Evolutionary conservation across 805 yeast species (phyloP), one percentile per base, ranked within the genome.

Genomic region (Saccharomyces jurei): DNA sequence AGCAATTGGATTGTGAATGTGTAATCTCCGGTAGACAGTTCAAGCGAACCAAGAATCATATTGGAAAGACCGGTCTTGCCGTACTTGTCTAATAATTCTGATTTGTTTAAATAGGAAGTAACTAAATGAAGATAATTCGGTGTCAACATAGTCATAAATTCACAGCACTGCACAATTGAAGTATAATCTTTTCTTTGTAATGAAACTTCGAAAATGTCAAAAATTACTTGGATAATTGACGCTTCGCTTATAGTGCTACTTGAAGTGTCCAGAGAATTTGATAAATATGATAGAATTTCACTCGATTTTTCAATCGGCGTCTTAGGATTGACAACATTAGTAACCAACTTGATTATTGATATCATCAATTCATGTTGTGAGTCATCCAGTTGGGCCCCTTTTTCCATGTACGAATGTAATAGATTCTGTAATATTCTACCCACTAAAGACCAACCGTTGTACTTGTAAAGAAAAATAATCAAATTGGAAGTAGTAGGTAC

Each of bases 401-500:
- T 52, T 46, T 64, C 55, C 44, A 57, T 30, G 50, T 61, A 64
- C 63, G 49, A 28, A 21, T 56, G 56, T 50, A 65, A 74, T 9
- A 85, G 69, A 58, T 86, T 86, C 59, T 87, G 90, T 31, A 91
- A 68, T 0, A 87, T 72, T 62, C 96, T 78, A 1, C 97, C 97
- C 17, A 92, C 62, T 28, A 87, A 70, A 0, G 96, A 80, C 96
- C 97, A 90, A 1, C 97, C 97, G 64, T 84, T 87, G 66, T 84
- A 89, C 3, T 78, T 77, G 65, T 86, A 81, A 28, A 84, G 71
- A 71, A 94, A 90, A 25, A 89, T 78, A 2, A 87, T 86, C 17
- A 74, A 71, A 9, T 72, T 60, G 6, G 71, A 65, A 17, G 25
- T 17, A 3, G 48, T 14, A 9, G 46, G 48, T 6, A 50, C 21